Base-by-base conservation (phyloP, 2,329 filamentous ascomycete genomes). In the Pseudogymnoascus sp. region DNA sequence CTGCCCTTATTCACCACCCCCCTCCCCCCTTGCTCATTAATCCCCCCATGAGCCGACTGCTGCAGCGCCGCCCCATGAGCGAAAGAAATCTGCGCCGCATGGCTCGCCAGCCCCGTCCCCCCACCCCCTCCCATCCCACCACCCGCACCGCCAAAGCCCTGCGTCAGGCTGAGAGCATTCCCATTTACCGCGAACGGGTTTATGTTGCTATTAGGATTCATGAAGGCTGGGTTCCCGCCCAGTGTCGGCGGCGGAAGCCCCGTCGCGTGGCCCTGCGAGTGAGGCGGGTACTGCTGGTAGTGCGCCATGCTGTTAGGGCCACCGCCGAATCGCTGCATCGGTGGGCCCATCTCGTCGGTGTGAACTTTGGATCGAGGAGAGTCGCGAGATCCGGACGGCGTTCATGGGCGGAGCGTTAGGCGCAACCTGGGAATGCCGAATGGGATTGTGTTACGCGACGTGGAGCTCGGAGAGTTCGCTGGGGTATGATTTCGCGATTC, bases 51-150 rank as follows among this genome's bases (percentile, higher is more conserved):
- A 65, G 79, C 77, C 66, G 85, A 82, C 60, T 84, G 83, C 68
- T 87, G 83, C 73, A 87, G 84, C 71, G 75, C 80, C 74, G 79
- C 88, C 74, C 87, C 89, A 72, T 93, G 87, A 64, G 88, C 84
- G 73, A 97, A 97, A 5, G 91, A 88, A 82, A 94, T 90, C 71
- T 93, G 86, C 65, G 91, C 91, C 66, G 90, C 91, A 75, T 95
- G 91, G 74, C 91, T 93, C 33, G 87, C 91, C 61, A 96, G 84
- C 1, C 91, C 91, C 18, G 89, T 88, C 64, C 79, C 78, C 23
- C 80, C 80, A 62, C 79, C 77, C 56, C 77, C 77, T 37, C 76
- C 73, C 35, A 78, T 66, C 28, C 81, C 82, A 67, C 86, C 86
- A 53, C 80, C 82, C 66, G 85, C 86, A 8, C 82, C 83, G 63